phyloP scores from a whole-genome alignment of 305 asterid species.

The Coffea humblotiana region DNA sequence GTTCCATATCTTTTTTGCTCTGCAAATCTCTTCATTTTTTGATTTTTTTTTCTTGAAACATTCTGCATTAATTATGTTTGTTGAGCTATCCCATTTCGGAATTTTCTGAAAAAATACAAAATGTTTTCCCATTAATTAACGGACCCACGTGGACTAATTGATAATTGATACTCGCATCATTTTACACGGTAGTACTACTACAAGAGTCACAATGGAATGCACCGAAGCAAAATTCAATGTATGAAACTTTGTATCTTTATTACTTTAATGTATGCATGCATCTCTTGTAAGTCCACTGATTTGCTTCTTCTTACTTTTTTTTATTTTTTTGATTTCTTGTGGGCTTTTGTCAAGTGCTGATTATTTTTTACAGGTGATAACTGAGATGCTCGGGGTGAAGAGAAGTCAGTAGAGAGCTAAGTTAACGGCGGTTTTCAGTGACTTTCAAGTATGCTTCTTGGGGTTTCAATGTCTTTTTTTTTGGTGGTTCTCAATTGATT shows the following conservation, averaged over 20 bases:
- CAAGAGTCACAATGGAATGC: neutral
- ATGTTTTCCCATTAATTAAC: neutral
- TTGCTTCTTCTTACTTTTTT: neutral
- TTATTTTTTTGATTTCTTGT: neutral
- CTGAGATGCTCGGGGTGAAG: constrained; percentile 12
- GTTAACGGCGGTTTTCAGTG: constrained; percentile 20
- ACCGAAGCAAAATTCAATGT: neutral
- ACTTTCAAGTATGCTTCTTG: constrained; percentile 36
- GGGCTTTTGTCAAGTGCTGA: constrained; percentile 7
- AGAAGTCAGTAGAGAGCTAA: constrained; percentile 19
- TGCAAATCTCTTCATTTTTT: constrained; percentile 2
- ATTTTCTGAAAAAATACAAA: neutral
- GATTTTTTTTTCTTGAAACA: neutral
- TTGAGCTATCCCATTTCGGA: neutral
- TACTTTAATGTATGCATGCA: constrained; percentile 6
- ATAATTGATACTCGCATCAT: neutral
- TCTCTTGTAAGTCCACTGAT: neutral
- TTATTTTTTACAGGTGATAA: constrained; percentile 17
- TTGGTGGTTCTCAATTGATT: neutral
- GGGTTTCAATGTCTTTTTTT: neutral
- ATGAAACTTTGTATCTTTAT: neutral
- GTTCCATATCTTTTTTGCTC: constrained; percentile 14
- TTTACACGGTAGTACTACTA: neutral
- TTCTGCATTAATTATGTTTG: neutral
- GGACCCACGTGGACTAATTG: neutral